A percentile compares a stretch with the other conserved stretches of the same genome.
phyloP scores from a whole-genome alignment of 2,329 filamentous ascomycete species.

The Colletotrichum limetticola region DNA sequence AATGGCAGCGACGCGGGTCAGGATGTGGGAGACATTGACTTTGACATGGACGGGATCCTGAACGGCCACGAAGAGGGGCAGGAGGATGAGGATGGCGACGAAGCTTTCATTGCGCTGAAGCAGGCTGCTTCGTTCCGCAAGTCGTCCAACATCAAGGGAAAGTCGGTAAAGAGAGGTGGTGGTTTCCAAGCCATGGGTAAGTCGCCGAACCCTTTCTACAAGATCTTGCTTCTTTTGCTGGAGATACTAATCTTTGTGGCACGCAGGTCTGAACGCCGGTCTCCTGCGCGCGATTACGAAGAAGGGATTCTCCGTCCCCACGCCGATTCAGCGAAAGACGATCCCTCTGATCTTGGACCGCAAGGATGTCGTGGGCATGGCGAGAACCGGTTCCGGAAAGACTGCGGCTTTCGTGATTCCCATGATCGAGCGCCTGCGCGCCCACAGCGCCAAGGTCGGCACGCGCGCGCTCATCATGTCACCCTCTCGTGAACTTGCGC shows the following conservation, averaged over 20 bases:
- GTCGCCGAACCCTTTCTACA: conserved; percentile 30
- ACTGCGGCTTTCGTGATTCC: conserved; percentile 98
- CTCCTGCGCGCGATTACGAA: conserved; percentile 90
- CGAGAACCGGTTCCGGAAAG: conserved; percentile 97
- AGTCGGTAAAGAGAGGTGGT: conserved; percentile 91
- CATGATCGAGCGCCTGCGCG: conserved; percentile 94
- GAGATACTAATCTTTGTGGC: neutral
- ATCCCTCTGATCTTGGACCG: conserved; percentile 91
- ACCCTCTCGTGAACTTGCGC: conserved; percentile 90
- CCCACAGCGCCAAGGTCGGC: conserved; percentile 87
- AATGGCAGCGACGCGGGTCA: conserved; percentile 54
- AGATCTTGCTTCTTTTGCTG: neutral
- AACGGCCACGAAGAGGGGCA: conserved; percentile 64
- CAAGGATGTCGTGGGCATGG: conserved; percentile 99
- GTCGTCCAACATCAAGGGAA: conserved; percentile 81
- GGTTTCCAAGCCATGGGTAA: conserved; percentile 95
- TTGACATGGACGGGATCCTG: conserved; percentile 71
- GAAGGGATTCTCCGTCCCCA: conserved; percentile 96
- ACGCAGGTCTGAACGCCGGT: conserved; percentile 76
- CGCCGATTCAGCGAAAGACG: conserved; percentile 96
- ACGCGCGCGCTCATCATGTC: conserved; percentile 89
- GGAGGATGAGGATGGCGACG: conserved; percentile 76
- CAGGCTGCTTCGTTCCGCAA: conserved; percentile 92
- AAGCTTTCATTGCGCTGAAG: conserved; percentile 88
- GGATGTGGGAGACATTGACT: conserved; percentile 52